Evolutionary conservation across 306 rosid genomes (phyloP).

Genomic region (Boehmeria nivea): DNA sequence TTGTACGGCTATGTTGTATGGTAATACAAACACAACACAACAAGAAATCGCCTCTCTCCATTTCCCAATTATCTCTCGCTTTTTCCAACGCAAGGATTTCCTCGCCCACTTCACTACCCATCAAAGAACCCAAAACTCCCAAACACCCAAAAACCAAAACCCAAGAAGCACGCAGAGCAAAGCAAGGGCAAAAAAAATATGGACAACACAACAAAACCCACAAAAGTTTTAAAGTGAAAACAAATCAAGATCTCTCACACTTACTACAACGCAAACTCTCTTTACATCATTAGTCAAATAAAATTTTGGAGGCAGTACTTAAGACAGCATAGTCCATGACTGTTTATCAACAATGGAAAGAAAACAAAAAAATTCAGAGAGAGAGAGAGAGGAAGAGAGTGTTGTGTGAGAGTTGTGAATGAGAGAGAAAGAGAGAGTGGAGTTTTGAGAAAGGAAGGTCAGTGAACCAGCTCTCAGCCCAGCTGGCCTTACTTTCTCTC

Average conservation of each 20-base stretch:
- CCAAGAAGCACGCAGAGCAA: neutral
- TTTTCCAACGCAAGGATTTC: too few relatives aligned
- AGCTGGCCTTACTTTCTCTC: slow-evolving; percentile 24
- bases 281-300: slow-evolving; percentile 44
- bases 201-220: too few relatives aligned
- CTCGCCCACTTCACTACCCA: slow-evolving; percentile 47
- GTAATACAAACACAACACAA: slow-evolving; percentile 17
- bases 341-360: slow-evolving; percentile 27
- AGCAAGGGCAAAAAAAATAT: neutral
- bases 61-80: slow-evolving; percentile 24
- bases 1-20: slow-evolving; percentile 22
- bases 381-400: neutral
- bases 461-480: slow-evolving; percentile 49
- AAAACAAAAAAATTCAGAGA: slow-evolving; percentile 2
- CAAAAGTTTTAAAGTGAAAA: too few relatives aligned
- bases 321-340: too few relatives aligned
- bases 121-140: slow-evolving; percentile 19
- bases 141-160: slow-evolving; percentile 10
- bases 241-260: slow-evolving; percentile 9
- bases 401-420: too few relatives aligned
- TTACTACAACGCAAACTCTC: slow-evolving; percentile 14
- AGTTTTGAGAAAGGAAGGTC: too few relatives aligned
- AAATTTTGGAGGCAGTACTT: too few relatives aligned
- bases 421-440: neutral
- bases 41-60: slow-evolving; percentile 23